Conservation (phyloP, 2,329 filamentous ascomycete genomes). For the Trichophyton equinum region DNA sequence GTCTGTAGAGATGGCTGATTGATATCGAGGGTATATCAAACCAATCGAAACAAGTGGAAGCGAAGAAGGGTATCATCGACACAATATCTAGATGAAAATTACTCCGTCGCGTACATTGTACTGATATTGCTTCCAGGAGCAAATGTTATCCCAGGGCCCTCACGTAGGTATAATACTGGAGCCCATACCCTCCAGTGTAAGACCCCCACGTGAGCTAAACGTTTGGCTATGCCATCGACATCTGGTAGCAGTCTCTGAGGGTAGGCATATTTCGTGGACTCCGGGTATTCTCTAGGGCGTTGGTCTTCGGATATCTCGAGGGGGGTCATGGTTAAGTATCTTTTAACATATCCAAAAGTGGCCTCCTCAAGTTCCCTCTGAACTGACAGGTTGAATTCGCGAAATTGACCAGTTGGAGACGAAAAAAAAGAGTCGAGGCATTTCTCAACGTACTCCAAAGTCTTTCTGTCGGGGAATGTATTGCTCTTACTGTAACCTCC, state of each 20-base stretch:
- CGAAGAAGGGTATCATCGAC: not conserved
- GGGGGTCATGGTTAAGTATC: constrained; percentile 31
- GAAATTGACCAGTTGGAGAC: constrained; percentile 23
- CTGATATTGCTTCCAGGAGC: not conserved
- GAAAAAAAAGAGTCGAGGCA: constrained; percentile 26
- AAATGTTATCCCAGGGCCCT: not conserved
- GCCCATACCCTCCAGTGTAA: constrained; percentile 88
- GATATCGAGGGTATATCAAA: not conserved
- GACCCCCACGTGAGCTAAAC: constrained; percentile 69
- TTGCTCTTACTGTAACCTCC: constrained; percentile 7
- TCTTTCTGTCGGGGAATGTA: constrained; percentile 21
- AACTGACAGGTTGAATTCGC: constrained; percentile 24
- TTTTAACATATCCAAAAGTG: constrained; percentile 23
- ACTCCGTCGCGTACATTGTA: not conserved
- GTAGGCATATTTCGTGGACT: constrained; percentile 8
- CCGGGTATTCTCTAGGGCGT: constrained; percentile 17
- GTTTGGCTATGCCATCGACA: constrained; percentile 49
- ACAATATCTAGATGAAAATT: not conserved
- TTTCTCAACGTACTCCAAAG: constrained; percentile 24
- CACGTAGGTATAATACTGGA: constrained; percentile 51
- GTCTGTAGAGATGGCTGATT: not conserved
- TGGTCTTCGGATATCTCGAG: constrained; percentile 35
- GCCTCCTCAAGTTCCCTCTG: constrained; percentile 23
- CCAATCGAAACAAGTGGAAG: not conserved
- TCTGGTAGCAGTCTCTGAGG: constrained; percentile 21